These are phyloP conservation scores for Globisporangium heterothallicum DNA, from an alignment of 352 stramenopile genomes.

Conservation along the genomic window DNA sequence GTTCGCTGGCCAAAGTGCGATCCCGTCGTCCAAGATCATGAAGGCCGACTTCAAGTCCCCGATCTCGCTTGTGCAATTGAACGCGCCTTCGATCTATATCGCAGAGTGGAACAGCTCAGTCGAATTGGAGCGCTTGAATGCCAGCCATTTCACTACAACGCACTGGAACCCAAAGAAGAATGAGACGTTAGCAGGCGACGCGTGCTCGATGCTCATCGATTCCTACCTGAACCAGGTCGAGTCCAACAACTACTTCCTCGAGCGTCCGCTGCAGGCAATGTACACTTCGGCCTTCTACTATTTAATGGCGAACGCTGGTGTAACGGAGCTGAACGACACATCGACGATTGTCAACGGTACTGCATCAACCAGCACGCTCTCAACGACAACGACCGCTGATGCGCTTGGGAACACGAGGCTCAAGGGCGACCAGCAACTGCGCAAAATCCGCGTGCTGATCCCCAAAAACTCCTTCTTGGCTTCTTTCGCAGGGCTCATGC, in stretches of 20 bases:
- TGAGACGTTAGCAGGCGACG: constrained; percentile 10
- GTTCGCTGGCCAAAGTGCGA: neutral
- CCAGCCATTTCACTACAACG: constrained; percentile 11
- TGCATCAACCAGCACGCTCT: neutral
- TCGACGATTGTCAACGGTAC: constrained; percentile 1
- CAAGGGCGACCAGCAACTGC: constrained; percentile 29
- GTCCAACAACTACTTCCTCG: constrained; percentile 37
- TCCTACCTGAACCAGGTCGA: constrained; percentile 41
- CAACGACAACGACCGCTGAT: constrained; percentile 5
- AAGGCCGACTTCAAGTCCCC: constrained; percentile 8
- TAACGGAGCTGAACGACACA: constrained; percentile 21
- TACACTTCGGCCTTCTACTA: constrained; percentile 53
- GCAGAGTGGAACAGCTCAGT: constrained; percentile 6
- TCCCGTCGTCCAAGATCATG: neutral
- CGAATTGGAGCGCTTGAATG: constrained; percentile 28
- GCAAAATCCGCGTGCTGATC: constrained; percentile 26
- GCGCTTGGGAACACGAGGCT: constrained; percentile 23
- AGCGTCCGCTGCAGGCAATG: constrained; percentile 33
- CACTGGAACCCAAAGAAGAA: constrained; percentile 7
- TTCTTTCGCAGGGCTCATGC: constrained; percentile 20
- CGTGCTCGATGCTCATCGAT: constrained; percentile 42
- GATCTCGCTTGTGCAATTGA: constrained; percentile 19
- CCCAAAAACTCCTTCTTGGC: constrained; percentile 26
- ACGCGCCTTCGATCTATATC: constrained; percentile 16
- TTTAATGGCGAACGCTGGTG: constrained; percentile 33